Base-by-base conservation (phyloP, 257 asterid species). In the Scutellaria barbata region DNA sequence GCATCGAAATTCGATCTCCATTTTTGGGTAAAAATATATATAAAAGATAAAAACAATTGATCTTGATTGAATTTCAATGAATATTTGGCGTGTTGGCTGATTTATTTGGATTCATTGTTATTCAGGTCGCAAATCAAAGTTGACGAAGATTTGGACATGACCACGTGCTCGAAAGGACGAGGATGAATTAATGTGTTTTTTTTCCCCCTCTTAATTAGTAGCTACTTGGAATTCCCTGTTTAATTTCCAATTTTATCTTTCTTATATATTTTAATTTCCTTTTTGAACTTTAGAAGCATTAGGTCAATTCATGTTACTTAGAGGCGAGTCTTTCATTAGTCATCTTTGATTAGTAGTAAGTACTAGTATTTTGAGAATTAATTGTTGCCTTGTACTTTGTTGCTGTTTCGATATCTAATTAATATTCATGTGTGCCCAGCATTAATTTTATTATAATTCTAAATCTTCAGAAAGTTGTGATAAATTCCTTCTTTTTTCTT, bases 1-100 rank as follows among this genome's bases (percentile, higher is more conserved):
- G 80, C 80, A 69, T 77, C 84, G 46, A 39, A 82, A 83, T 81
- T 83, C 35, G 35, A 30, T 30, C 87, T 84, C 96, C 77, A 80
- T 60, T 89, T 88, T 81, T 78, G 87, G 90, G 90, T 74, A 88
- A 78, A 14, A 39, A 20, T 18, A 1, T n/a, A 46, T 5, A 25
- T 5, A 56, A 37, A 16, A 16, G 18, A 6, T 7, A 5, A 16
- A 16, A 10, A 6, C 1, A 5, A 22, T 16, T 53, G 14, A 16
- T 20, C 3, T 22, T 64, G 11, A 14, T 22, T 46, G 10, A 20
- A 43, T 25, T 5, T 37, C 4, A 55, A 22, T 22, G 25, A n/a
- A n/a, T n/a, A n/a, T n/a, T n/a, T n/a, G n/a, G n/a, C n/a, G n/a
- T 0, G 7, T 4, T 1, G 10, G 7, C 4, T 47, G 22, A 66